These are phyloP conservation scores for Metschnikowia picachoensis DNA, from an alignment of 805 yeast species.

Conservation along the genomic window DNA sequence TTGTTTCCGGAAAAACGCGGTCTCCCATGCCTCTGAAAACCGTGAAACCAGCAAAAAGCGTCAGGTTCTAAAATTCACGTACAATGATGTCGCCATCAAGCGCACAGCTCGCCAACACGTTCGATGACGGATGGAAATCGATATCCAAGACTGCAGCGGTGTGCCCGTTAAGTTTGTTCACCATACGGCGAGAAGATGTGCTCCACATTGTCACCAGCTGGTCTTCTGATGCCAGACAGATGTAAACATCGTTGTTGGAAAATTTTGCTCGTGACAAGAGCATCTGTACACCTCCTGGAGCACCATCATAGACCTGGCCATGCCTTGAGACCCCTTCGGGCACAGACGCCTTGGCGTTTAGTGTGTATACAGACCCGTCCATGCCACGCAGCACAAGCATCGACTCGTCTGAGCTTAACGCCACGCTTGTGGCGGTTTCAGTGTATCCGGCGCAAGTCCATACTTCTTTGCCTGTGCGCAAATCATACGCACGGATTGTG, in stretches of 20 bases:
- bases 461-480: slow-evolving; percentile 40
- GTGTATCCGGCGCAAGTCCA: slow-evolving; percentile 45
- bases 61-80: slow-evolving; percentile 24
- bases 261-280: slow-evolving; percentile 48
- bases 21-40: neutral
- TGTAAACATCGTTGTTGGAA: slow-evolving; percentile 36
- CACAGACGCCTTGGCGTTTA: slow-evolving; percentile 48
- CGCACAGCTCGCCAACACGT: slow-evolving; percentile 46
- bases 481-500: slow-evolving; percentile 54
- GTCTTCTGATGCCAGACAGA: slow-evolving; percentile 63
- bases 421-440: slow-evolving; percentile 55
- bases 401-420: slow-evolving; percentile 45
- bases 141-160: slow-evolving; percentile 58
- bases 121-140: slow-evolving; percentile 45
- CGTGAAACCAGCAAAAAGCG: slow-evolving; percentile 11
- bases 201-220: slow-evolving; percentile 60
- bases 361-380: slow-evolving; percentile 55
- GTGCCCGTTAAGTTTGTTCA: slow-evolving; percentile 56
- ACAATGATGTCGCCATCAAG: slow-evolving; percentile 55
- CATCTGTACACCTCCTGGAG: slow-evolving; percentile 50
- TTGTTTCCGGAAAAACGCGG: slow-evolving; percentile 7
- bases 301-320: slow-evolving; percentile 54
- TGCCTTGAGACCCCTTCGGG: slow-evolving; percentile 38
- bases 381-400: slow-evolving; percentile 48
- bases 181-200: slow-evolving; percentile 43